Conservation (phyloP, 1,284 basidiomycete genomes). For the Meripilus lineatus region DNA sequence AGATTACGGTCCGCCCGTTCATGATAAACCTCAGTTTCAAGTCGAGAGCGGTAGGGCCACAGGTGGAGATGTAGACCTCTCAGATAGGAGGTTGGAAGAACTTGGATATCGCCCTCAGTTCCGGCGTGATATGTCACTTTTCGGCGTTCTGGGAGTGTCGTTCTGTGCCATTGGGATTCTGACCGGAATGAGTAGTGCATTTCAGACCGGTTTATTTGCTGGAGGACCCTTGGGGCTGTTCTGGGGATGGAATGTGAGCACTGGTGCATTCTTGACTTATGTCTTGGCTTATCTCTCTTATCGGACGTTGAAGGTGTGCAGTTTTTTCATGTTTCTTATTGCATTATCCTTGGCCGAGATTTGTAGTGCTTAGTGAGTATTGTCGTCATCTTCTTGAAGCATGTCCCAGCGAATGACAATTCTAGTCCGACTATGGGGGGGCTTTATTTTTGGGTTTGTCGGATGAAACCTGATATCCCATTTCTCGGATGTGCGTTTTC, state of each 20-base stretch:
- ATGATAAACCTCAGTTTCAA: no score
- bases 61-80: slow-evolving; percentile 16
- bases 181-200: slow-evolving; percentile 52
- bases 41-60: no score
- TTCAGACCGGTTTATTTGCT: slow-evolving; percentile 55
- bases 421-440: slow-evolving; percentile 51
- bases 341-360: slow-evolving; percentile 55
- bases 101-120: slow-evolving; percentile 54
- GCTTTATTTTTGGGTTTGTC: slow-evolving; percentile 62
- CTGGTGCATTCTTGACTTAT: background rate
- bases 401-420: background rate
- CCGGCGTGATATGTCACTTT: slow-evolving; percentile 53
- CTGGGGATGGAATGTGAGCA: slow-evolving; percentile 61
- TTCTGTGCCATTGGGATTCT: slow-evolving; percentile 59
- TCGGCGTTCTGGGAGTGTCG: slow-evolving; percentile 56
- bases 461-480: slow-evolving; percentile 52
- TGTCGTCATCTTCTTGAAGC: background rate
- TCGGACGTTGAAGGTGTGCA: slow-evolving; percentile 39
- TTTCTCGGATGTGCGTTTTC: slow-evolving; percentile 46
- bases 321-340: slow-evolving; percentile 56
- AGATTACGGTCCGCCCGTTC: no score
- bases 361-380: slow-evolving; percentile 51
- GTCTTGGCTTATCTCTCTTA: background rate
- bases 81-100: slow-evolving; percentile 45
- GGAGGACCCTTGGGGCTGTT: slow-evolving; percentile 56